Evolutionary conservation across 371 early-diverging fungal species (phyloP), one percentile per base, ranked within the genome.

Genomic region (Cokeromyces recurvatus): DNA sequence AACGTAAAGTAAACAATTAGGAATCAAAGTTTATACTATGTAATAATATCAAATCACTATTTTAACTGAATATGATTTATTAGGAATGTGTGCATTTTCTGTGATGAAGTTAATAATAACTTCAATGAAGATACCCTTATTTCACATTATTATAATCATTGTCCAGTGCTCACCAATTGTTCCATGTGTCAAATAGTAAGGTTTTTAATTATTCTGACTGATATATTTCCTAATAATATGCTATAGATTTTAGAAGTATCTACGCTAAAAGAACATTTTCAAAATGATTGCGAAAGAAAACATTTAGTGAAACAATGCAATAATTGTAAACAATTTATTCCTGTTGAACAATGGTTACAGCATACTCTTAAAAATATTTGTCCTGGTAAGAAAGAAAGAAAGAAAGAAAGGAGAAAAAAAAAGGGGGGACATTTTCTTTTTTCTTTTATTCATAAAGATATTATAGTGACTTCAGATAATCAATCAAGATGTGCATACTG

Each of bases 61-160:
- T n/a, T n/a, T n/a, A n/a, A n/a, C n/a, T n/a, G n/a, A n/a, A n/a
- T n/a, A n/a, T n/a, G n/a, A n/a, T n/a, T n/a, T n/a, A n/a, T n/a
- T 10, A 32, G 11, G n/a, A 67, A 62, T 21, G 34, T 55, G 14
- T 91, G 91, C 60, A 84, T 90, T 12, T 91, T 91, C 46, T 91
- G 91, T 57, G 87, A 85, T 25, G 83, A 87, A 56, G 61, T 63
- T 7, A 81, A 79, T 45, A 69, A 68, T 10, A 61, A 53, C 0
- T 91, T 89, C 46, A 87, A 82, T 9, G 89, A 88, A 35, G 85
- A 87, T 36, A 77, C 68, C 0, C 59, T 91, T 3, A 85, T 90
- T 19, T 55, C 69, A 6, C 91, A 91, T 53, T 90, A 90, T 52
- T 89, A 89, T 75, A 68, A 77, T 23, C 77, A 84, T 15, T 91